A percentile compares a stretch with the other conserved stretches of the same genome.
Evolutionary conservation across 768 basidiomycete species (phyloP).

Genomic region (Leccinellum rugosiceps): DNA sequence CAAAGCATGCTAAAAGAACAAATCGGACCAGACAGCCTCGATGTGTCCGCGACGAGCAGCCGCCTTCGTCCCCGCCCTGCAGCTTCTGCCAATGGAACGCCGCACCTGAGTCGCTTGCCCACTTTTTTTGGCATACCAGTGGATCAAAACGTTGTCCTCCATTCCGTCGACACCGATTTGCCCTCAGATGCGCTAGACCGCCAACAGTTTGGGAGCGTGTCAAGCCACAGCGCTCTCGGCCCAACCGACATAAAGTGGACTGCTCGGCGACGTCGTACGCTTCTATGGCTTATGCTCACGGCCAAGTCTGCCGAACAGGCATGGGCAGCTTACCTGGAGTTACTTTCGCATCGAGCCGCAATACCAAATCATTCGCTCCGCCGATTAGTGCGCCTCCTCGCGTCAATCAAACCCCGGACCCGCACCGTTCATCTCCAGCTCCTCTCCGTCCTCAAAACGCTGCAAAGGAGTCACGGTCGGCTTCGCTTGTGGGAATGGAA

Average conservation of each 20-base stretch:
- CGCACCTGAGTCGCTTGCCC: not conserved
- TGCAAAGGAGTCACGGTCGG: conserved; percentile 52
- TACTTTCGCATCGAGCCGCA: conserved; percentile 23
- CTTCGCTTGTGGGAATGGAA: conserved; percentile 75
- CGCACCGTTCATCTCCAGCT: conserved; percentile 60
- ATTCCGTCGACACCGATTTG: conserved; percentile 4
- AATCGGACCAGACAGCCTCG: not conserved
- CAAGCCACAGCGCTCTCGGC: not conserved
- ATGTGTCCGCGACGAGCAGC: not conserved
- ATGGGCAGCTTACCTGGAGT: conserved; percentile 43
- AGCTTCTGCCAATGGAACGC: conserved; percentile 1
- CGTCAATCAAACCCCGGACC: conserved; percentile 51
- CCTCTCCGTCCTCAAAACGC: conserved; percentile 59
- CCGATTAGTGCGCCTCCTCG: conserved; percentile 58
- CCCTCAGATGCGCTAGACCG: conserved; percentile 6
- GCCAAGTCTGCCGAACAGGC: conserved; percentile 33
- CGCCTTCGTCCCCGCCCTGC: not conserved
- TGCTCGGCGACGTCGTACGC: conserved; percentile 19
- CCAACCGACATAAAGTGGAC: conserved; percentile 16
- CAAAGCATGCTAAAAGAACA: not conserved
- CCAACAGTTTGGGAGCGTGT: not conserved
- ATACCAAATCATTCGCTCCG: conserved; percentile 50
- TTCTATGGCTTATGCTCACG: conserved; percentile 33
- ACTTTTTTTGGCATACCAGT: not conserved
- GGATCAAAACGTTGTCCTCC: conserved; percentile 3